Evolutionary conservation across 352 stramenopile species (phyloP), one percentile per base, ranked within the genome.

Genomic region (Pythium rishiriense): DNA sequence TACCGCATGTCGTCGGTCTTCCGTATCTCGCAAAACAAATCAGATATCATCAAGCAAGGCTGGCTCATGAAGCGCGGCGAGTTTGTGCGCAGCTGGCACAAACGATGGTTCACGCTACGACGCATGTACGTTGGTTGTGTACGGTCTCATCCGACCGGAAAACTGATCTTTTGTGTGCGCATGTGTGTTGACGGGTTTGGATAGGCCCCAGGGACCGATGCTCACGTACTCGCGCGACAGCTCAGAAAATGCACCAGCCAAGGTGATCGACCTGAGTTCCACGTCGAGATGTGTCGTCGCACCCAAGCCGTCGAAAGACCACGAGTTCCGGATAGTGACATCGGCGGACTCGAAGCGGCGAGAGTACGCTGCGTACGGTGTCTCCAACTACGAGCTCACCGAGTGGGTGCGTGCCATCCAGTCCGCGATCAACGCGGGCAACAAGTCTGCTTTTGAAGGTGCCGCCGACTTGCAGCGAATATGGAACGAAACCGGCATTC

Each of bases 401-500:
- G 82, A 90, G 53, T 95, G 86, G 86, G 83, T 93, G 9, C 79
- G 78, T 47, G 79, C 83, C 4, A 90, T 95, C 56, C 84, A 95
- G 64, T 74, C 84, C 25, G 76, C 86, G n/a, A 92, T 95, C 35
- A 91, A 90, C 47, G 84, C 78, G 1, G 84, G 83, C 3, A 93
- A 93, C 68, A 79, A 86, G 57, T 88, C 77, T 0, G 81, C 80
- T 2, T 90, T 93, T 65, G 82, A 93, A 55, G 86, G 85, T 64
- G 66, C 64, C 7, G 51, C 33, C 5, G 84, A 90, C 53, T 88
- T 93, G 22, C 76, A 91, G 62, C 72, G 78, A 19, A 75, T 95
- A 63, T 95, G 84, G 86, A 79, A 85, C 67, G 84, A 91, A 66
- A 69, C 76, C 0, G 87, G 87, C 19, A 93, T 95, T 28, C 73